Evolutionary conservation across 371 early-diverging fungal species (phyloP), one percentile per base, ranked within the genome.

Genomic region (Choanephora cucurbitarum): DNA sequence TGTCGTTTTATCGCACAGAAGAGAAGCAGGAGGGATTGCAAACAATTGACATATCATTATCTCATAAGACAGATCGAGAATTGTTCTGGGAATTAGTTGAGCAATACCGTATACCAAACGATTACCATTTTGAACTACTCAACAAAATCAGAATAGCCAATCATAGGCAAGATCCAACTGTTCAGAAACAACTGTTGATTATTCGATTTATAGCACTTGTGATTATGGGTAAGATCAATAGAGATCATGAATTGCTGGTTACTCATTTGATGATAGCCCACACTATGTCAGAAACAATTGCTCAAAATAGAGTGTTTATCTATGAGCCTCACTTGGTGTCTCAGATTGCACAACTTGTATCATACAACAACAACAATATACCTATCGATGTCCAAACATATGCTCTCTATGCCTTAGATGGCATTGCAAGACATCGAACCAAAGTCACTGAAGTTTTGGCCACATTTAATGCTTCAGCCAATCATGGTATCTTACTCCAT

Each of bases 401-500:
- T n/a, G 87, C 90, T 5, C 58, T 96, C 14, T 81, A 85, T 58
- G 89, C 90, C 6, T 69, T 98, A 49, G 95, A 94, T 60, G 91
- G 86, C 22, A 74, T 98, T 51, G 84, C 91, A 21, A 84, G 88
- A 55, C 84, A 91, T 58, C 83, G 91, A 48, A 66, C 70, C 44
- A 87, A 88, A 58, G 73, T 91, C 0, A 72, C 77, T n/a, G 94
- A 93, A 42, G 91, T 95, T 0, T 76, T 94, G 28, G 80, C 88
- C 5, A 89, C 95, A 1, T 72, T 96, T 49, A 95, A 95, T 61
- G 93, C 93, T 1, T 89, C 92, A 2, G 94, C 94, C 4, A 96
- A 94, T 62, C 96, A 97, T 64, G 98, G 98, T 18, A 75, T 88
- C 11, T 70, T 97, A n/a, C 80, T 97, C 67, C 89, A 85, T 57